Conservation (phyloP, 768 basidiomycete genomes). For the Rhizopogon vinicolor region DNA sequence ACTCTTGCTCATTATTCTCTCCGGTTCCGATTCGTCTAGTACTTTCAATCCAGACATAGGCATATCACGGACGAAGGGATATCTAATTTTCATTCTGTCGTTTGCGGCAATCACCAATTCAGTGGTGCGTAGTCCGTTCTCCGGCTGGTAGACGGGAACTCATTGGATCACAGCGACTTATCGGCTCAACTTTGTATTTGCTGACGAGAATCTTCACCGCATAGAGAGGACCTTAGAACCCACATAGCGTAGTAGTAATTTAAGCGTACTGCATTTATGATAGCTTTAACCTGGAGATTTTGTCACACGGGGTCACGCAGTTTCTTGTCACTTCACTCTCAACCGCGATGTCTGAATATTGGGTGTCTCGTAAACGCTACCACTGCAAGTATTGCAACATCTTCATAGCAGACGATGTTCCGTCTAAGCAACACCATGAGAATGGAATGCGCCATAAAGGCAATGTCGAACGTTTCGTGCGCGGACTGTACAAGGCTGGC, state of each 20-base stretch:
- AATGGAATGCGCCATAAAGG: constrained; percentile 92
- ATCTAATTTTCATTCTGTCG: constrained; percentile 74
- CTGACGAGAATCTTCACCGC: constrained; percentile 49
- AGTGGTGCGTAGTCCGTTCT: constrained; percentile 34
- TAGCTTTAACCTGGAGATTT: too few relatives aligned
- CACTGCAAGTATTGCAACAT: constrained; percentile 98
- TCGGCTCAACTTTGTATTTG: constrained; percentile 54
- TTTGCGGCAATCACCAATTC: constrained; percentile 79
- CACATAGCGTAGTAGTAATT: background rate
- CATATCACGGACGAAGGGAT: constrained; percentile 60
- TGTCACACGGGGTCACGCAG: background rate
- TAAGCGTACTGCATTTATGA: too few relatives aligned
- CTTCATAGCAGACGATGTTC: constrained; percentile 93
- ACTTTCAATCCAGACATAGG: constrained; percentile 53
- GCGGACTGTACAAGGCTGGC: constrained; percentile 89
- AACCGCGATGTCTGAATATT: constrained; percentile 77
- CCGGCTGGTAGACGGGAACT: background rate
- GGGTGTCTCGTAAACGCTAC: constrained; percentile 91
- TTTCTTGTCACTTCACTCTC: background rate
- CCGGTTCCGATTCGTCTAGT: constrained; percentile 45
- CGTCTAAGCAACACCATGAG: constrained; percentile 90
- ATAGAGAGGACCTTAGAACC: constrained; percentile 15
- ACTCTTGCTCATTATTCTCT: constrained; percentile 66
- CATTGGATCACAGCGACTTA: constrained; percentile 39
- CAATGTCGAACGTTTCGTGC: constrained; percentile 87